Base-by-base conservation (phyloP, 192 early-diverging fungal species). In the Coemansia sp. region DNA sequence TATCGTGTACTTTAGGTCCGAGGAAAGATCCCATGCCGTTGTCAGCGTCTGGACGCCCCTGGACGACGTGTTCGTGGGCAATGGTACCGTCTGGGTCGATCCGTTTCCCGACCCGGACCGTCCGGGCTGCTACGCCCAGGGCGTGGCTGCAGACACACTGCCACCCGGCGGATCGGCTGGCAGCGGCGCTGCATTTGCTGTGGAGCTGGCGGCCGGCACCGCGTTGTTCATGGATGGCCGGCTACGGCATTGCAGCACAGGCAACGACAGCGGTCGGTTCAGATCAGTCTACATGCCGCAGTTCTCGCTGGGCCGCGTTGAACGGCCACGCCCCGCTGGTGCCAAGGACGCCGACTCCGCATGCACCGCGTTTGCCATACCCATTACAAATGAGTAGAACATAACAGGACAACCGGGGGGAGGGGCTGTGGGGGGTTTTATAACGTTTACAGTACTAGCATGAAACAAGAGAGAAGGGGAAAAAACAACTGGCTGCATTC, bases 161-260 rank as follows among this genome's bases (percentile, higher is more conserved):
- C 10, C 9, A 2, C 19, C 1, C 56, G 11, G 26, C 21, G 0
- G 26, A 11, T 6, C 8, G 39, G 12, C 23, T 10, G 38, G 12
- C 57, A 18, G 39, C 6, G 38, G 15, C 12, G 11, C 23, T 54
- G 37, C 23, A 13, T 64, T 81, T 39, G 16, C 58, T 6, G 74
- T 71, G 1, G 48, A 21, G 6, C 57, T 81, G 70, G 12, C 60
- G 57, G 79, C 79, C 5, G 79, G 79, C 5, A 65, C 61, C 15
- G 79, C 68, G 9, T 47, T 81, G 68, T 72, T 81, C 49, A 81
- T 81, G 79, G 79, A 81, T 19, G 79, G 79, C 0, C 67, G 79
- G 26, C 37, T 81, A 39, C 39, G 79, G 10, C 79, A 81, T 23
- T 81, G 79, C 68, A 81, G 79, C 50, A 53, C 63, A 2, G 79